phyloP scores from a whole-genome alignment of 768 basidiomycete genomes.

The Boletus tylopilopsis region DNA sequence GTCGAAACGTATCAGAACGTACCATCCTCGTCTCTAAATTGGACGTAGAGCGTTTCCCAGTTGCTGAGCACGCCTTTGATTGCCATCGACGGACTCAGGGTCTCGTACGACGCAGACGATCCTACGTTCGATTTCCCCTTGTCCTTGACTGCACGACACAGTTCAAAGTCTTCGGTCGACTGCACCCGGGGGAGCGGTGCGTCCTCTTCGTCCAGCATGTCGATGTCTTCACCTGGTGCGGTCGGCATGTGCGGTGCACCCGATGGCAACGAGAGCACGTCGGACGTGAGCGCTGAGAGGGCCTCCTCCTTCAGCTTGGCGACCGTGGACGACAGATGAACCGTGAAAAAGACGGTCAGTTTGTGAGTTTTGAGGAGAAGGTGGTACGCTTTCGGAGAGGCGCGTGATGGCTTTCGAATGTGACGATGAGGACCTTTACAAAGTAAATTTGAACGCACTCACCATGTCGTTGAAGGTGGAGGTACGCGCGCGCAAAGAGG shows the following conservation, averaged over 20 bases:
- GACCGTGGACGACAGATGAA: conserved; percentile 51
- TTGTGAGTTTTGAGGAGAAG: conserved; percentile 73
- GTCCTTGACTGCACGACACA: conserved; percentile 53
- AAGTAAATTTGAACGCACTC: background rate
- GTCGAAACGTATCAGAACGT: background rate
- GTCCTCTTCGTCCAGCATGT: conserved; percentile 14
- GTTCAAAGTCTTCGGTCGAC: conserved; percentile 53
- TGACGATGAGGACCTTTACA: background rate
- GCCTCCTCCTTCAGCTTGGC: conserved; percentile 59
- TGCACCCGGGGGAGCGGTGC: conserved; percentile 33
- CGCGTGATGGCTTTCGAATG: conserved; percentile 44
- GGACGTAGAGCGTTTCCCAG: conserved; percentile 69
- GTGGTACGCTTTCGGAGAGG: conserved; percentile 61
- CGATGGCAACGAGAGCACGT: conserved; percentile 34
- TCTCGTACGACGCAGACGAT: conserved; percentile 39
- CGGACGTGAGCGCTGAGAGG: conserved; percentile 54
- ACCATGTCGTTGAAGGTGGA: conserved; percentile 15
- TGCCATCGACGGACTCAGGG: conserved; percentile 39
- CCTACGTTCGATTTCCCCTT: conserved; percentile 43
- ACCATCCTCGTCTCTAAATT: conserved; percentile 64
- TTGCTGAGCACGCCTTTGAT: conserved; percentile 51
- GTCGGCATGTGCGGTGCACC: conserved; percentile 29
- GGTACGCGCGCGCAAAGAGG: background rate
- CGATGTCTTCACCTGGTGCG: conserved; percentile 26
- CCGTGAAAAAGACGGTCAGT: conserved; percentile 58